Conservation (phyloP, 2,329 filamentous ascomycete species). For the Epichloe uncinata region DNA sequence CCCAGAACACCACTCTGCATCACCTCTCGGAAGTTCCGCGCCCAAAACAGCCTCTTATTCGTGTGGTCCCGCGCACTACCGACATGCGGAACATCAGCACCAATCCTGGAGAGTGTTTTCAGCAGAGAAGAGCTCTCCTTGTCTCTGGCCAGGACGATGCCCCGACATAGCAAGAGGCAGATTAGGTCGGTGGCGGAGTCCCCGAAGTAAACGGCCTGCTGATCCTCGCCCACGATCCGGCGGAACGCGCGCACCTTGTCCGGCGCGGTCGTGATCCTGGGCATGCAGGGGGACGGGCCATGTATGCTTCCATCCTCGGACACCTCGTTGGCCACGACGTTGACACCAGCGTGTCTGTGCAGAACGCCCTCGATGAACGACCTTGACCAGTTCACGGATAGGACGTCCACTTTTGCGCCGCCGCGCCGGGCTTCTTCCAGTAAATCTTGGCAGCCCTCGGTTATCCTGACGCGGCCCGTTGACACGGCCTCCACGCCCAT, state of each 20-base stretch:
- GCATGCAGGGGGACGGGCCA: constrained; percentile 22
- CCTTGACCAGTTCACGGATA: constrained; percentile 40
- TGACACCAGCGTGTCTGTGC: constrained; percentile 15
- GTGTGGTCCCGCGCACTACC: constrained; percentile 5
- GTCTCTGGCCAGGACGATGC: constrained; percentile 32
- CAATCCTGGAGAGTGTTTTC: constrained; percentile 23
- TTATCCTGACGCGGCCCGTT: constrained; percentile 20
- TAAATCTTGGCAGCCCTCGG: constrained; percentile 27
- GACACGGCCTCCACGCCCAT: constrained; percentile 25
- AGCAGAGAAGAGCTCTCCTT: constrained; percentile 21
- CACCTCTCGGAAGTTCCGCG: constrained; percentile 30
- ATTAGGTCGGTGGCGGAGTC: constrained; percentile 44
- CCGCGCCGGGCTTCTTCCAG: constrained; percentile 13
- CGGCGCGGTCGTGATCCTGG: constrained; percentile 22
- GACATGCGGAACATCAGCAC: constrained; percentile 25
- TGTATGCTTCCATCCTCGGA: constrained; percentile 24
- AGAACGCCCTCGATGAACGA: constrained; percentile 34
- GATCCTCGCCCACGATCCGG: constrained; percentile 12
- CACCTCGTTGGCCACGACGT: constrained; percentile 32
- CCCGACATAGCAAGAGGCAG: constrained; percentile 31
- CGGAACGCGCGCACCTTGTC: constrained; percentile 33
- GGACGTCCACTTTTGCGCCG: constrained; percentile 27
- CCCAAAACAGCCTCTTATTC: constrained; percentile 23
- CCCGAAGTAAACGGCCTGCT: constrained; percentile 38
- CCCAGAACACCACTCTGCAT: constrained; percentile 11